A percentile compares a stretch with the other conserved stretches of the same genome.
These are phyloP conservation scores for Plantago coronopus DNA, from an alignment of 305 asterid genomes.

Conservation along the genomic window DNA sequence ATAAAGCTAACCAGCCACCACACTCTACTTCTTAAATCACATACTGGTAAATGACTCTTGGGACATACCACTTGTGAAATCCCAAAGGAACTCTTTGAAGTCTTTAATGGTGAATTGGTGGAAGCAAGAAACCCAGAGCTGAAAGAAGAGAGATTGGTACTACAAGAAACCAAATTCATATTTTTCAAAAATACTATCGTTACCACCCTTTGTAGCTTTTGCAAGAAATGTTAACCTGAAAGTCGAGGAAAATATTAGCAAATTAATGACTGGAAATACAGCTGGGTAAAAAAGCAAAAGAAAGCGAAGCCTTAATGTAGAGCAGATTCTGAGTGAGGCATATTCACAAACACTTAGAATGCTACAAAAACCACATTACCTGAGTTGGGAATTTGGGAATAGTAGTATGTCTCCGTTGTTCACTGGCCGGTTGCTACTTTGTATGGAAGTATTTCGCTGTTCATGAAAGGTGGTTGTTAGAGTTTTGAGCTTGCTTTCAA, in stretches of 20 bases:
- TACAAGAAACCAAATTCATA: conserved; percentile 44
- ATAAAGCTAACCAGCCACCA: not conserved
- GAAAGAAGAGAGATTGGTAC: conserved; percentile 29
- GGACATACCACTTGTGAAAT: conserved; percentile 34
- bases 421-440: not conserved
- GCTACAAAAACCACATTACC: conserved; percentile 21
- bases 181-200: conserved; percentile 18
- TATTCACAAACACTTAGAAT: conserved; percentile 28
- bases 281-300: not conserved
- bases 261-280: conserved; percentile 1
- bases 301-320: not conserved
- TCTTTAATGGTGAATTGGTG: conserved; percentile 21
- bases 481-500: not conserved
- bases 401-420: not conserved
- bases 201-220: conserved; percentile 2
- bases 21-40: no score
- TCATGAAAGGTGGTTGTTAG: not conserved
- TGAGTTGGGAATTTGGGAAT: not conserved
- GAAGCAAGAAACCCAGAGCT: conserved; percentile 29
- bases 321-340: no score
- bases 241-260: not conserved
- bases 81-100: conserved; percentile 20
- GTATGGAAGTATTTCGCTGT: not conserved
- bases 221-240: conserved; percentile 27
- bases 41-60: not conserved